phyloP scores from a whole-genome alignment of 2,329 filamentous ascomycete genomes.

The Epichloe amarillans region DNA sequence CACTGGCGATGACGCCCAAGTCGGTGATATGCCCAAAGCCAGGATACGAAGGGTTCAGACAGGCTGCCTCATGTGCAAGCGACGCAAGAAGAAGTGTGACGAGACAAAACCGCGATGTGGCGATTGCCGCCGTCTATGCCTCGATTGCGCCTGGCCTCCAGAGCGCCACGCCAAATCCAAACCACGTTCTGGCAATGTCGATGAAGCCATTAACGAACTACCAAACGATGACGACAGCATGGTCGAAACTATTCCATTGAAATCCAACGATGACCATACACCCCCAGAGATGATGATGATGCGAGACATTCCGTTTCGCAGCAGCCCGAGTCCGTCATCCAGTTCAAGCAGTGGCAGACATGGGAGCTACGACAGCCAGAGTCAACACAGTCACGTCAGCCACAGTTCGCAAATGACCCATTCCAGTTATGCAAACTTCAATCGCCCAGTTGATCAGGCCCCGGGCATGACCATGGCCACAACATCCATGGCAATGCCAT shows the following conservation, averaged over 20 bases:
- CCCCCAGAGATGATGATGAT: neutral
- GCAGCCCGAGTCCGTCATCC: constrained; percentile 11
- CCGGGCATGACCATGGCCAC: constrained; percentile 4
- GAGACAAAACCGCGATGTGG: constrained; percentile 29
- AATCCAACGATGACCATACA: neutral
- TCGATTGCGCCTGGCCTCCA: constrained; percentile 20
- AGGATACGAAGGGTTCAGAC: constrained; percentile 22
- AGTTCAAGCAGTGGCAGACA: constrained; percentile 7
- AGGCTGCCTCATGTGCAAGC: constrained; percentile 31
- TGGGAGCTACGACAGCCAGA: constrained; percentile 9
- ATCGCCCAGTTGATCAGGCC: constrained; percentile 3
- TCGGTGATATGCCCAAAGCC: constrained; percentile 17
- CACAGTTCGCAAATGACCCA: constrained; percentile 1
- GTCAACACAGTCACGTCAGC: constrained; percentile 4
- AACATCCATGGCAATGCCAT: constrained; percentile 3
- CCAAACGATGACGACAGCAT: neutral
- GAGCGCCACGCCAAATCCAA: constrained; percentile 12
- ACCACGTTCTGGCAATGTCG: constrained; percentile 2
- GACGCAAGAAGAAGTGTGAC: constrained; percentile 35
- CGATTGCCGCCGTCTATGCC: constrained; percentile 22
- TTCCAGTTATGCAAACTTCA: constrained; percentile 2
- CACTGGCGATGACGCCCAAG: constrained; percentile 2
- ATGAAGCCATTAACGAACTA: constrained; percentile 3
- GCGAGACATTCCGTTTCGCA: constrained; percentile 11
- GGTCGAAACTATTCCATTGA: neutral